Base-by-base conservation (phyloP, 352 stramenopile genomes). In the Globisporangium megalacanthum region DNA sequence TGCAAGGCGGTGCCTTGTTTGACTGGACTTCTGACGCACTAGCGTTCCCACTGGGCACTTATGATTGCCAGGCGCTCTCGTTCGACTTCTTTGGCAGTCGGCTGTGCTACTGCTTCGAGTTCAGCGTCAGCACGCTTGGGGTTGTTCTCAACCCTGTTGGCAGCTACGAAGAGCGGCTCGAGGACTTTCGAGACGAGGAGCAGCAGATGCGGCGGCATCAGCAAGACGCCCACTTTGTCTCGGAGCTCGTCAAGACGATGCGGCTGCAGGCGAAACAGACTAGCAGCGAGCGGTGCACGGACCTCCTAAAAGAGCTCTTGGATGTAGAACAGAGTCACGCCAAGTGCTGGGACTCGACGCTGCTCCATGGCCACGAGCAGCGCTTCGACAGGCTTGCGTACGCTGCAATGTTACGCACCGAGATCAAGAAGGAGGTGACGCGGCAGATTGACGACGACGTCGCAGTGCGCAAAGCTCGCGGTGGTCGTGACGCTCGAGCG, bases 371-470 rank as follows among this genome's bases (percentile, higher is more conserved):
- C 0, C 70, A 92, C 62, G 55, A 62, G 1, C 83, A 92, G 54
- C 68, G 83, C 15, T 91, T 92, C 50, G 71, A 79, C 10, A 70
- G 83, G 6, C 42, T 65, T 2, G 64, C 79, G 29, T 92, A 91
- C 35, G 68, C 85, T 1, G 72, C 61, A 2, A 86, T 88, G 72
- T 44, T 92, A 19, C 76, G 75, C 3, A 11, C 64, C 4, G 79
- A 88, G 46, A 89, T 92, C 52, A 86, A 89, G 51, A 86, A 85
- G 41, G 78, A 92, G 70, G 77, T 90, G 11, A 69, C 74, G 10
- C 58, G 64, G 47, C 80, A 90, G 61, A 87, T 90, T 13, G 77
- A 90, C 48, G 54, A 77, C 15, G 79, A 78, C 20, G 73, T 88
- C 3, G 49, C 17, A 6, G 37, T 41, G 7, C 55, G 68, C 2